Conservation (phyloP, 345 rosid species). For the Eucalyptus cloeziana region DNA sequence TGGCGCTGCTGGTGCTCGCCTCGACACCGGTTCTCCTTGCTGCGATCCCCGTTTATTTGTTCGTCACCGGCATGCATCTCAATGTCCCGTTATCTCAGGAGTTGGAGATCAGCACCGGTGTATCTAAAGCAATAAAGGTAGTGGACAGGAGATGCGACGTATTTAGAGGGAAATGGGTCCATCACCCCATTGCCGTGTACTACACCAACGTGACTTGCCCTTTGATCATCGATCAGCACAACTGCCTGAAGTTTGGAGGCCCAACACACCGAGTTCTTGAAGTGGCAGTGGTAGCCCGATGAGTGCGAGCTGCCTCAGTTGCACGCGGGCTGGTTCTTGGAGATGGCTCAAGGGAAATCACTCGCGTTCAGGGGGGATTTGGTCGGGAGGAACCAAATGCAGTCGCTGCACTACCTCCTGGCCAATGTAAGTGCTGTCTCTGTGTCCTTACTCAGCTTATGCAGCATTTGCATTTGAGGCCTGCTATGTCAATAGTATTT, state of each 20-base stretch:
- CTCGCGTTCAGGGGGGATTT: slow-evolving; percentile 35
- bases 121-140: not conserved
- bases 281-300: slow-evolving; percentile 41
- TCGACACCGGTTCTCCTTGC: not conserved
- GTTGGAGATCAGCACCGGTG: not conserved
- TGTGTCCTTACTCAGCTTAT: not conserved
- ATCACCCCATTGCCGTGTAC: slow-evolving; percentile 5
- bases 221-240: slow-evolving; percentile 21
- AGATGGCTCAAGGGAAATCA: slow-evolving; percentile 22
- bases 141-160: slow-evolving; percentile 9
- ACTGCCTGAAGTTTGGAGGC: slow-evolving; percentile 38
- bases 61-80: not conserved
- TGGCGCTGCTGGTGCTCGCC: not conserved
- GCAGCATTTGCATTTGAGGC: not conserved
- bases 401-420: slow-evolving; percentile 28
- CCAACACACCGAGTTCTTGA: slow-evolving; percentile 25
- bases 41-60: not conserved
- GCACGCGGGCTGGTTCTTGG: slow-evolving; percentile 12
- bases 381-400: slow-evolving; percentile 35
- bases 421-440: slow-evolving; percentile 4
- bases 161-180: slow-evolving; percentile 28
- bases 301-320: slow-evolving; percentile 19
- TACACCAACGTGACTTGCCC: slow-evolving; percentile 22
- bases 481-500: not conserved
- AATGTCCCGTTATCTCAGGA: not conserved